Evolutionary conservation across 257 asterid genomes (phyloP).

Genomic region (Fraxinus anomala): DNA sequence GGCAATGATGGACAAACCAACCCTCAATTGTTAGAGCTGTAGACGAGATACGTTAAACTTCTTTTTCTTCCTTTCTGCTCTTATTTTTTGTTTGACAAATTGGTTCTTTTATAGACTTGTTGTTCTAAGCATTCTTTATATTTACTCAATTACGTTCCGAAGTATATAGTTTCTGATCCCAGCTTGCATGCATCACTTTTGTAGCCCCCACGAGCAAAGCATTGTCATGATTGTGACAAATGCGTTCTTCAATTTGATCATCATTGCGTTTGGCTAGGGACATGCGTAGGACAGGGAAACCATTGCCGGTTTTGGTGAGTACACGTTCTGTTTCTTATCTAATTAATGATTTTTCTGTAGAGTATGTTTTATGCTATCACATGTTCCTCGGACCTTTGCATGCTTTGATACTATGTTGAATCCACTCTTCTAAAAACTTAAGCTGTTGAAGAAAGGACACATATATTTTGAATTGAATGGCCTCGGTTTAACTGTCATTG

Average conservation of each 20-base stretch:
- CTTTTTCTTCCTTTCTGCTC: no score
- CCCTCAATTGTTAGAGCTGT: not conserved
- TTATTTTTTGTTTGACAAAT: no score
- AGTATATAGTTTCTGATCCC: constrained; percentile 21
- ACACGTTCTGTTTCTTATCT: constrained; percentile 16
- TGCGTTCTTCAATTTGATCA: constrained; percentile 99
- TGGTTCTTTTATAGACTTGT: no score
- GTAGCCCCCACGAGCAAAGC: constrained; percentile 98
- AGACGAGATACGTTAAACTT: not conserved
- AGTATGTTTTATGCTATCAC: not conserved
- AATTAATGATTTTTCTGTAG: constrained; percentile 10
- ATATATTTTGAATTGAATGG: not conserved
- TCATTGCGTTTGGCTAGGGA: constrained; percentile 99
- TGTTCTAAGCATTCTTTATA: not conserved
- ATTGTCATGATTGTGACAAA: constrained; percentile 94
- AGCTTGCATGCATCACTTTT: constrained; percentile 28
- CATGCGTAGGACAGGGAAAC: constrained; percentile 89
- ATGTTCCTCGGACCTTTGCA: not conserved
- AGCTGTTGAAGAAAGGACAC: not conserved
- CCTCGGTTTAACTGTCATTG: not conserved
- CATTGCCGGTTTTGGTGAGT: constrained; percentile 92
- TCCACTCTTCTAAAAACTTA: not conserved
- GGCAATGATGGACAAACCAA: not conserved
- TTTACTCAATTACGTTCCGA: not conserved
- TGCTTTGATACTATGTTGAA: not conserved